A percentile compares a stretch with the other conserved stretches of the same genome.
phyloP scores from a whole-genome alignment of 129 eudicot genomes.

The Chrysanthemum seticuspe region DNA sequence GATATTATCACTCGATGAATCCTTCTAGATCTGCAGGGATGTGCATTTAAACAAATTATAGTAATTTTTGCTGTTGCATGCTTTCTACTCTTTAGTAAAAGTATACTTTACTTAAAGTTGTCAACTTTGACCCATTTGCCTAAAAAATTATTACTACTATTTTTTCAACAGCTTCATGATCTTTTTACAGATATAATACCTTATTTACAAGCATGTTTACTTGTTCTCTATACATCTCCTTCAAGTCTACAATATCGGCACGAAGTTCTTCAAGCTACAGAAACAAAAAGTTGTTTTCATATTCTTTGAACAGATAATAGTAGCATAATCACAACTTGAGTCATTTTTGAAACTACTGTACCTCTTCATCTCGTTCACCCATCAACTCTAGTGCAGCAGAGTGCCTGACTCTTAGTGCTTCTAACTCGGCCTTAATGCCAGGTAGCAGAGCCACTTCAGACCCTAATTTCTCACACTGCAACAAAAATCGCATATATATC shows the following conservation, averaged over 20 bases:
- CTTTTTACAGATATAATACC: conserved; percentile 35
- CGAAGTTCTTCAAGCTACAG: conserved; percentile 96
- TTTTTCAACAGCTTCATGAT: no score
- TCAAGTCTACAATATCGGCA: conserved; percentile 83
- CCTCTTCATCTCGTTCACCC: conserved; percentile 99
- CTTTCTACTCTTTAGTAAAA: no score
- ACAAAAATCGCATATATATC: not conserved
- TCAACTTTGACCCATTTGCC: not conserved
- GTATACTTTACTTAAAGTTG: not conserved
- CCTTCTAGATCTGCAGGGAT: conserved; percentile 63
- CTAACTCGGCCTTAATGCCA: conserved; percentile 79
- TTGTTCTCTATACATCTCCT: conserved; percentile 97
- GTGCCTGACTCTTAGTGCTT: conserved; percentile 84
- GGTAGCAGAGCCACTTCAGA: conserved; percentile 77
- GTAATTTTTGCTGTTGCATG: no score
- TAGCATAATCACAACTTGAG: no score
- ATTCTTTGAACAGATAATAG: not conserved
- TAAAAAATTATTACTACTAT: no score
- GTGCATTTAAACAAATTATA: conserved; percentile 9
- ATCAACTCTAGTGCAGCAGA: conserved; percentile 92
- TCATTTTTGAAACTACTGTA: conserved; percentile 17
- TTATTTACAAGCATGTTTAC: conserved; percentile 83
- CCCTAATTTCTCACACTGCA: conserved; percentile 81
- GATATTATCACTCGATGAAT: conserved; percentile 36
- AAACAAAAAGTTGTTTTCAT: not conserved